Evolutionary conservation across 176 grass and related monocot genomes (phyloP), one percentile per base, ranked within the genome.

Genomic region (Themeda triandra): DNA sequence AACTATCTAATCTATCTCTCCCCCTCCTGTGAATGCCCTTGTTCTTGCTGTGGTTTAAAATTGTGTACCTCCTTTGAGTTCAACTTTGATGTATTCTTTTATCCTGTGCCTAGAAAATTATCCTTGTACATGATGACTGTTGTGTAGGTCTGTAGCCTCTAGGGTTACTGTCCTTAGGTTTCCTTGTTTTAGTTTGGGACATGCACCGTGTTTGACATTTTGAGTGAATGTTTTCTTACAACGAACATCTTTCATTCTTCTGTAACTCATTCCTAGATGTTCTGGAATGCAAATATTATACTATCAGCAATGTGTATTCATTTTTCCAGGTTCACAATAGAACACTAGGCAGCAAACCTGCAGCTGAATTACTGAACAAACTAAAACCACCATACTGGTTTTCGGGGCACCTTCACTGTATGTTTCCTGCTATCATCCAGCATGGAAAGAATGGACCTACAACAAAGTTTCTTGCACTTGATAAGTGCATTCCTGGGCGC

Each of bases 401-500:
- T 86, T 83, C 96, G 13, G 87, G 91, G 17, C 93, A 98, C 76
- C 77, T 95, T 63, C 96, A 95, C 41, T 93, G 91, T 71, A 85
- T 74, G 12, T 95, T 98, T 83, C 80, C 96, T 7, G 93, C 96
- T 59, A 71, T 90, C 39, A 92, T 98, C 85, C 89, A 92, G 58
- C 93, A 92, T 70, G 89, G 91, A 46, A 74, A 89, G 56, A 71
- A 82, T 85, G 93, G 91, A 70, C 89, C 93, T 77, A 69, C 85
- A 1, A 98, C 93, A 12, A 95, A 95, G 84, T 98, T 95, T 51
- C 91, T 95, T 88, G 91, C 93, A 0, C 96, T 98, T 62, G 96
- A 98, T 86, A 98, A 98, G 84, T 98, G 93, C 66, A 83, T 95
- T 40, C 93, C 80, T 27, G 45, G 88, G 45, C 83, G 87, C 23